Percentiles rank a stretch among this genome's conserved stretches.
These are phyloP conservation scores for Trifolium subterraneum DNA, from an alignment of 306 rosid genomes.

Conservation along the genomic window DNA sequence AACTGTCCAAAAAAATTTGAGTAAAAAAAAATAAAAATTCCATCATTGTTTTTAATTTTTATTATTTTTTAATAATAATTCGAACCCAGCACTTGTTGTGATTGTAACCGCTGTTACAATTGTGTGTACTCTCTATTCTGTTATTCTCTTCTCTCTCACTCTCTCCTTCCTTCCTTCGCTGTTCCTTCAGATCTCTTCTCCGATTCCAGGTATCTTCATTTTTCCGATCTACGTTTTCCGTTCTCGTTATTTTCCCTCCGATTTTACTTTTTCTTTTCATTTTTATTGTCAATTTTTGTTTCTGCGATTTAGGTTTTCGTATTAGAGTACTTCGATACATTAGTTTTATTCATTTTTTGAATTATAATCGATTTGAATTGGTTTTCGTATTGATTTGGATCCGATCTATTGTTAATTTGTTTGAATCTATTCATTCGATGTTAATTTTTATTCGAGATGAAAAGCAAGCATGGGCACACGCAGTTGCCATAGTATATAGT, in stretches of 20 bases:
- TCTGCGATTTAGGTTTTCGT: constrained; percentile 37
- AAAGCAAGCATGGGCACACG: neutral
- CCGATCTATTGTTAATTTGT: constrained; percentile 44
- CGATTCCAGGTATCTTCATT: constrained; percentile 40
- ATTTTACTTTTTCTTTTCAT: constrained; percentile 16
- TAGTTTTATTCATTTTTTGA: constrained; percentile 27
- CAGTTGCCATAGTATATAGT: constrained; percentile 22
- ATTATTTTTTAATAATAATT: no score
- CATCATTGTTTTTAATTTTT: no score
- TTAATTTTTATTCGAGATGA: constrained; percentile 17
- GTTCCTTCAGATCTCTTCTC: constrained; percentile 45
- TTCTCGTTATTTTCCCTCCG: neutral
- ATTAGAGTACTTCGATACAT: constrained; percentile 6
- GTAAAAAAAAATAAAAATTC: no score
- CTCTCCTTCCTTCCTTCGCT: constrained; percentile 18
- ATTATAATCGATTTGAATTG: constrained; percentile 38
- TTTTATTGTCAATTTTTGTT: constrained; percentile 14
- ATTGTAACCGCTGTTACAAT: constrained; percentile 42
- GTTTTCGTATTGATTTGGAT: constrained; percentile 27
- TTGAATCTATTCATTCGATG: constrained; percentile 34
- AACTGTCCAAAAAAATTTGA: no score
- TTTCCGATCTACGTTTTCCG: constrained; percentile 28
- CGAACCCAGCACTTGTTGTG: constrained; percentile 46
- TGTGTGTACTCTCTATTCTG: constrained; percentile 9
- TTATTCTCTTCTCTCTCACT: constrained; percentile 23